Evolutionary conservation across 2,329 filamentous ascomycete genomes (phyloP).

Genomic region (Venturia nashicola): DNA sequence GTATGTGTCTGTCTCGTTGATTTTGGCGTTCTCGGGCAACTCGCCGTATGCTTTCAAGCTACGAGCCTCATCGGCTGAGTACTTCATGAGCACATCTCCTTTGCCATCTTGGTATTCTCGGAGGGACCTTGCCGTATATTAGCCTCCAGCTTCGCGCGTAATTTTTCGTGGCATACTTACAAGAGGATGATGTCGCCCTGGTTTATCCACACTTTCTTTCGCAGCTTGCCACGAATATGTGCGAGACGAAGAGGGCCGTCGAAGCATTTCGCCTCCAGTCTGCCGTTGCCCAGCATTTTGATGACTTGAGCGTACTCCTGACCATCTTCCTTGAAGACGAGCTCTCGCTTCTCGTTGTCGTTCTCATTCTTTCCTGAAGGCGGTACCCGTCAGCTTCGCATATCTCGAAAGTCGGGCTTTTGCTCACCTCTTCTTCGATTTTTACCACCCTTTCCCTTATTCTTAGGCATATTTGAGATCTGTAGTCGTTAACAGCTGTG

Average conservation of each 20-base stretch:
- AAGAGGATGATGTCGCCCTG: conserved; percentile 89
- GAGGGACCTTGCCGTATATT: conserved; percentile 6
- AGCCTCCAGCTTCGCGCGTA: not conserved
- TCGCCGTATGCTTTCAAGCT: conserved; percentile 95
- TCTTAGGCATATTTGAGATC: conserved; percentile 77
- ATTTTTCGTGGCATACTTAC: not conserved
- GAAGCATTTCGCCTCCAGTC: conserved; percentile 88
- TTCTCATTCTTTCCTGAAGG: conserved; percentile 38
- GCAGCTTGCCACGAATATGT: conserved; percentile 87
- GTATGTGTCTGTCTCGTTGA: conserved; percentile 98
- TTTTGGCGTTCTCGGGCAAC: conserved; percentile 94
- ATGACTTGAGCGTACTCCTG: conserved; percentile 83
- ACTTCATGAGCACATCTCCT: conserved; percentile 82
- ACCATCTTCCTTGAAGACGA: conserved; percentile 97
- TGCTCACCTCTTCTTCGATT: conserved; percentile 98
- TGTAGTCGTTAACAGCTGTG: not conserved
- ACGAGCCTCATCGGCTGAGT: conserved; percentile 67
- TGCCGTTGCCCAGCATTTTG: conserved; percentile 91
- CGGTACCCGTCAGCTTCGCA: not conserved
- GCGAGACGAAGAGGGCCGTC: conserved; percentile 80
- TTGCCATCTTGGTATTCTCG: conserved; percentile 53
- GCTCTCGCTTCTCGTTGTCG: conserved; percentile 97
- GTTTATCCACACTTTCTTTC: conserved; percentile 99
- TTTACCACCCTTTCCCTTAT: conserved; percentile 99
- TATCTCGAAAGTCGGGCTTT: conserved; percentile 15